Conservation (phyloP, 805 yeast genomes). For the Yarrowia deformans region DNA sequence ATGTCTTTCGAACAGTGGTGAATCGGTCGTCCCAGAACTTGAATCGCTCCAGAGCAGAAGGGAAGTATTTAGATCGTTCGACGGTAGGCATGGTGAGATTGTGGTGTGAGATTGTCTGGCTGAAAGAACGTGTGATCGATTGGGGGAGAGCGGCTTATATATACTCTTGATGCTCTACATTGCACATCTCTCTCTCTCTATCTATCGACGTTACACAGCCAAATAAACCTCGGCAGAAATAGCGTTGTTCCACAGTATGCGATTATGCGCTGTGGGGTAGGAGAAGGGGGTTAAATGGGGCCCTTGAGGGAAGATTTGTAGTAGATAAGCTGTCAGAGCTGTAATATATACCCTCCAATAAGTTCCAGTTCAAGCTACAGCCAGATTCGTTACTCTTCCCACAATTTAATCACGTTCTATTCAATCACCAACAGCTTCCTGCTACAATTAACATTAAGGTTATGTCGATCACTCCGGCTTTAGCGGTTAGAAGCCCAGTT, state of each 20-base stretch:
- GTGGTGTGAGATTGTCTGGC: too few species aligned
- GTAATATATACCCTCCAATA: too few species aligned
- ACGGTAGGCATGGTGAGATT: conserved; percentile 3
- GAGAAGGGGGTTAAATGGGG: too few species aligned
- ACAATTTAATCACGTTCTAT: too few species aligned
- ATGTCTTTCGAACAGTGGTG: conserved; percentile 13
- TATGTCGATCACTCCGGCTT: conserved; percentile 25
- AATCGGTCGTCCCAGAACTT: conserved; percentile 37
- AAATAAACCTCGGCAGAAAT: conserved; percentile 18
- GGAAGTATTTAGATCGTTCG: conserved; percentile 31
- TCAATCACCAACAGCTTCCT: too few species aligned
- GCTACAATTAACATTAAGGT: neutral
- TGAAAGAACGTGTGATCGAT: too few species aligned
- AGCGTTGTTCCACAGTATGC: neutral
- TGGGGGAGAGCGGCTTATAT: conserved; percentile 3
- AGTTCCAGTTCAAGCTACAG: too few species aligned
- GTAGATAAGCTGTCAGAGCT: too few species aligned
- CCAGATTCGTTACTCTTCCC: too few species aligned
- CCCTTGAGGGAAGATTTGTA: too few species aligned
- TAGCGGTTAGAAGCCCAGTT: conserved; percentile 8
- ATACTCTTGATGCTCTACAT: neutral
- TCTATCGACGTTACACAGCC: neutral
- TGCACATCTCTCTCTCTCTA: conserved; percentile 15
- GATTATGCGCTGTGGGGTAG: conserved; percentile 19
- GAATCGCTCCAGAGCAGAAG: conserved; percentile 38